Evolutionary conservation across 148 eudicot species (phyloP).

Genomic region (Silene uniflora): DNA sequence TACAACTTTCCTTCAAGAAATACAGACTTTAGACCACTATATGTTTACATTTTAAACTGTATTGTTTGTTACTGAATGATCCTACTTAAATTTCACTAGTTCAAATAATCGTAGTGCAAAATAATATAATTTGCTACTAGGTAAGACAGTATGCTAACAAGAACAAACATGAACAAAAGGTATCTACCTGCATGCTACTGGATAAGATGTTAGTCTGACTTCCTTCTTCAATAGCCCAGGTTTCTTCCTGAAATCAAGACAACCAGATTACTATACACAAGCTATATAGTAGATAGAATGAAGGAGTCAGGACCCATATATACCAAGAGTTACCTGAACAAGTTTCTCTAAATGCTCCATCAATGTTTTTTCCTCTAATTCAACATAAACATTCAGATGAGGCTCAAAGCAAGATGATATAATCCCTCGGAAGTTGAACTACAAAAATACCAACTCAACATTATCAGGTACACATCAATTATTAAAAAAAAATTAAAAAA

Average conservation of each 20-base stretch:
- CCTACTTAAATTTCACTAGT: neutral
- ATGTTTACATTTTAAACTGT: neutral
- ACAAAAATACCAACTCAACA: conserved; percentile 29
- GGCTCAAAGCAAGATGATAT: conserved; percentile 98
- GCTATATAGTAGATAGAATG: conserved; percentile 1
- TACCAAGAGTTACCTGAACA: conserved; percentile 57
- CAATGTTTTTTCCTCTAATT: conserved; percentile 93
- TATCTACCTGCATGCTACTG: conserved; percentile 94
- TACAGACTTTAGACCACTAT: neutral
- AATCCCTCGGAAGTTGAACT: conserved; percentile 96
- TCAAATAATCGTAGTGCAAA: neutral
- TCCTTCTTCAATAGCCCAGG: conserved; percentile 98
- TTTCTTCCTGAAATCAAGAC: conserved; percentile 67
- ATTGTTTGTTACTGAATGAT: neutral
- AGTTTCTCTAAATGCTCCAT: conserved; percentile 96
- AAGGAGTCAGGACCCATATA: conserved; percentile 5
- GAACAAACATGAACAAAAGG: neutral
- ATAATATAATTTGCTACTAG: neutral
- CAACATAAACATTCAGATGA: conserved; percentile 81
- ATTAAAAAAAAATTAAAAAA: neutral
- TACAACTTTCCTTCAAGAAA: neutral
- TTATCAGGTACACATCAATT: neutral
- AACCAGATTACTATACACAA: neutral
- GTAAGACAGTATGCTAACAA: neutral
- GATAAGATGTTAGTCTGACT: conserved; percentile 91